Base-by-base conservation (phyloP, 306 rosid species). In the Vigna mungo region DNA sequence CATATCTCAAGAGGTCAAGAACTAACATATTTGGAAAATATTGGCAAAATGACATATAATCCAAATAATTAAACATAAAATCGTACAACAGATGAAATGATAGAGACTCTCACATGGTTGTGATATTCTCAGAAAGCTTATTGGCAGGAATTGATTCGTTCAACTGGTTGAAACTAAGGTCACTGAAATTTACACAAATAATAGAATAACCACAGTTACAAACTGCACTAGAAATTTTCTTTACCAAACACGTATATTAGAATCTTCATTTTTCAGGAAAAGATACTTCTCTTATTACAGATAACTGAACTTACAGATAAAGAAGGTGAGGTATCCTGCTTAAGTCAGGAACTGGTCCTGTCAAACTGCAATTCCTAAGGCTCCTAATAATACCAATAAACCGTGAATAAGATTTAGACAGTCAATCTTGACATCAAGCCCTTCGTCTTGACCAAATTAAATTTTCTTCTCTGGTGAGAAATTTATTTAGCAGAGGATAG, bases 271-370 rank as follows among this genome's bases (percentile, higher is more conserved):
- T 46, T 8, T 48, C 78, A 1, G 58, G 48, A 58, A 69, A 58
- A 53, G 53, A 10, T 17, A 81, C 73, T 64, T 48, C 78, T 55
- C 64, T 47, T 25, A 25, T 27, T 67, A 52, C n/a, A 71, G 32
- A 55, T 74, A 82, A 82, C 70, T 77, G 44, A 66, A 86, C 97
- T 85, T 89, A 92, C 97, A 92, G 70, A 85, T 85, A 92, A 53
- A 72, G 79, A 69, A 92, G 93, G 5, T 52, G 8, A 6, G 85
- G 84, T 81, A 92, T 85, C 51, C 43, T 43, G 83, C 97, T 92
- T 30, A 96, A 80, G 87, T 96, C 90, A 69, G 99, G 99, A 75
- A 96, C 63, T n/a, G 87, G 89, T 69, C 99, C 99, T 78, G 71
- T 86, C 84, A 96, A 85, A 73, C 10, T 84, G 90, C 98, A 96